These are phyloP conservation scores for Lodderomyces beijingensis DNA, from an alignment of 1,139 yeast species.

Conservation along the genomic window DNA sequence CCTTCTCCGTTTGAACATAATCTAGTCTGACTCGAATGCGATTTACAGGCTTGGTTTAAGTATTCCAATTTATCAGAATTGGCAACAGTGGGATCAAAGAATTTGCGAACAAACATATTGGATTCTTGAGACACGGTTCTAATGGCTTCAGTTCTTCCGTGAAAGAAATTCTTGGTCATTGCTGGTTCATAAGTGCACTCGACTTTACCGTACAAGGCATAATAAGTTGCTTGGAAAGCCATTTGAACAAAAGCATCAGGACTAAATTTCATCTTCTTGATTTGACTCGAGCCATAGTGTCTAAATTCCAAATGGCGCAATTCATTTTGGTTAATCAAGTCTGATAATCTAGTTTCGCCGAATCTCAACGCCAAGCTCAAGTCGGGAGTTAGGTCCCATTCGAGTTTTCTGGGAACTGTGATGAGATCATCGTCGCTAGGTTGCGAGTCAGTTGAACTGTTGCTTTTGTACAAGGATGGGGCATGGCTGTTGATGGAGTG, in stretches of 20 bases:
- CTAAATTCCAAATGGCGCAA: slow-evolving; percentile 77
- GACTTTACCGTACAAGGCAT: slow-evolving; percentile 86
- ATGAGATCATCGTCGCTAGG: slow-evolving; percentile 31
- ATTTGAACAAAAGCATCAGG: slow-evolving; percentile 95
- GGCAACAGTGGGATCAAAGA: slow-evolving; percentile 65
- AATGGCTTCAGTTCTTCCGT: slow-evolving; percentile 91
- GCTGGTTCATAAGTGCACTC: slow-evolving; percentile 96
- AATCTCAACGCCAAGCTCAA: slow-evolving; percentile 76
- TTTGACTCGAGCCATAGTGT: slow-evolving; percentile 69
- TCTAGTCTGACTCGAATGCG: slow-evolving; percentile 66
- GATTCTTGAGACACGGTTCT: slow-evolving; percentile 81
- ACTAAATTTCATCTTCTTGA: slow-evolving; percentile 81
- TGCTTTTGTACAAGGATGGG: slow-evolving; percentile 62
- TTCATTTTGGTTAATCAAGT: slow-evolving; percentile 85
- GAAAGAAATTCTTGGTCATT: slow-evolving; percentile 83
- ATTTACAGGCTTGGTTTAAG: slow-evolving; percentile 63
- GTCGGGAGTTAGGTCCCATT: slow-evolving; percentile 80
- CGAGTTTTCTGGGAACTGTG: slow-evolving; percentile 79
- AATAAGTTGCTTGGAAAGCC: slow-evolving; percentile 92
- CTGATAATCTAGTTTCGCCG: slow-evolving; percentile 87
- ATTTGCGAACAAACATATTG: slow-evolving; percentile 76
- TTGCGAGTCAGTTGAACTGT: slow-evolving; percentile 5
- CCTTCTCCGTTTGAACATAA: slow-evolving; percentile 75
- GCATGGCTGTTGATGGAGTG: slow-evolving; percentile 76
- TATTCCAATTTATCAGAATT: slow-evolving; percentile 57